Evolutionary conservation across 2,329 filamentous ascomycete genomes (phyloP).

Genomic region (Pseudogymnoascus sp.): DNA sequence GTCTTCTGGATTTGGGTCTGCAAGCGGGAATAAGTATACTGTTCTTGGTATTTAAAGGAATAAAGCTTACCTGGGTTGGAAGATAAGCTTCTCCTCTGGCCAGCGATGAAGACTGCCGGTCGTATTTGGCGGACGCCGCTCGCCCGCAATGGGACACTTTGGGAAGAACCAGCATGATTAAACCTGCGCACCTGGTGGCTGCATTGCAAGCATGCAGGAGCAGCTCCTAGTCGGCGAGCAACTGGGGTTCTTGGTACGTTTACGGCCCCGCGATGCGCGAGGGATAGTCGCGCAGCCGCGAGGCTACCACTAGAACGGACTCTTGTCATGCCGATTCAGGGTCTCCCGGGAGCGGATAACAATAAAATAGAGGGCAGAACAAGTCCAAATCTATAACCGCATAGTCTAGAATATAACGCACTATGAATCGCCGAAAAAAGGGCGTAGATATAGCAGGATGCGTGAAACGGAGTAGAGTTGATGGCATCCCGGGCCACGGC

Average conservation of each 20-base stretch:
- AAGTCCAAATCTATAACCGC: not conserved
- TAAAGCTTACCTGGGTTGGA: not conserved
- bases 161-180: not conserved
- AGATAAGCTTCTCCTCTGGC: constrained; percentile 1
- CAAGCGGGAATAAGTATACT: not conserved
- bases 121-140: not conserved
- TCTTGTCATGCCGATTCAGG: constrained; percentile 7
- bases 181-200: not conserved
- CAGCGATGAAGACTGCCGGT: not conserved
- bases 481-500: not conserved
- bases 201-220: not conserved
- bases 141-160: not conserved
- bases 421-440: not conserved
- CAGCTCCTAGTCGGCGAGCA: not conserved
- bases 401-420: not conserved
- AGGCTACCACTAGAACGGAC: constrained; percentile 5
- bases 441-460: not conserved
- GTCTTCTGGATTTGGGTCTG: constrained; percentile 22
- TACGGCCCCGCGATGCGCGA: not conserved
- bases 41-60: not conserved
- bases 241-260: not conserved
- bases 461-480: not conserved
- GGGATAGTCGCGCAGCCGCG: not conserved
- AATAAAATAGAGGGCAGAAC: not conserved
- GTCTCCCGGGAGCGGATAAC: not conserved